A percentile compares a stretch with the other conserved stretches of the same genome.
Conservation (phyloP, 768 basidiomycete genomes). For the Naematelia encephala region DNA sequence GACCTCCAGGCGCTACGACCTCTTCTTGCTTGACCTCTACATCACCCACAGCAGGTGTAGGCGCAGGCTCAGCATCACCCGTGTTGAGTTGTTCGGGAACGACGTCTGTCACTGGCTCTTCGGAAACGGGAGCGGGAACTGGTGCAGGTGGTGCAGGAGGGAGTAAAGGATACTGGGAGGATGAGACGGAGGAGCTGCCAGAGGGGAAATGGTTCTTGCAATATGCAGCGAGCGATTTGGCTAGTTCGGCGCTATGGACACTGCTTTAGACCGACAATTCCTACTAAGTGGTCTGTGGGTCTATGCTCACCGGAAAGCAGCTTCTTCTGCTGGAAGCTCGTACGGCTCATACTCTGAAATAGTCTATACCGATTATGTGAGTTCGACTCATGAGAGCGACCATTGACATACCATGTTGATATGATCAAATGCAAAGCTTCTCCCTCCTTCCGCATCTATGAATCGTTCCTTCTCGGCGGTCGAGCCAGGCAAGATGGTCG, state of each 20-base stretch:
- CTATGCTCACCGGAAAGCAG: conserved; percentile 65
- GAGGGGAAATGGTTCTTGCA: conserved; percentile 76
- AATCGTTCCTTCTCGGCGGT: conserved; percentile 64
- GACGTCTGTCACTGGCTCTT: conserved; percentile 25
- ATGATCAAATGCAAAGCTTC: conserved; percentile 80
- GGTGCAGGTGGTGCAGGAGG: conserved; percentile 51
- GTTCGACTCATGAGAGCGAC: neutral
- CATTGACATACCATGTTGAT: conserved; percentile 61
- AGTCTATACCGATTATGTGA: conserved; percentile 10
- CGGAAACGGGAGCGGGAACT: conserved; percentile 37
- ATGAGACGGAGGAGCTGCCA: conserved; percentile 67
- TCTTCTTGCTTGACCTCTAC: conserved; percentile 24
- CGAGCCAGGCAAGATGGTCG: conserved; percentile 57
- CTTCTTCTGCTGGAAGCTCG: conserved; percentile 63
- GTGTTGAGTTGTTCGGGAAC: conserved; percentile 28
- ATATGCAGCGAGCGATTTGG: conserved; percentile 66
- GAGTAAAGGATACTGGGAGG: conserved; percentile 51
- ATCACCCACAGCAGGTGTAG: conserved; percentile 30
- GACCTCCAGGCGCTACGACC: conserved; percentile 24
- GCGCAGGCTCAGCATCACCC: conserved; percentile 30
- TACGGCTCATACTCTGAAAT: conserved; percentile 63
- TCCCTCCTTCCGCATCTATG: conserved; percentile 75
- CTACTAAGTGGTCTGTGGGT: neutral
- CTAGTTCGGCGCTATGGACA: conserved; percentile 69
- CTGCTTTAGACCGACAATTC: neutral